Conservation (phyloP, 768 basidiomycete genomes). For the Russula virescens region DNA sequence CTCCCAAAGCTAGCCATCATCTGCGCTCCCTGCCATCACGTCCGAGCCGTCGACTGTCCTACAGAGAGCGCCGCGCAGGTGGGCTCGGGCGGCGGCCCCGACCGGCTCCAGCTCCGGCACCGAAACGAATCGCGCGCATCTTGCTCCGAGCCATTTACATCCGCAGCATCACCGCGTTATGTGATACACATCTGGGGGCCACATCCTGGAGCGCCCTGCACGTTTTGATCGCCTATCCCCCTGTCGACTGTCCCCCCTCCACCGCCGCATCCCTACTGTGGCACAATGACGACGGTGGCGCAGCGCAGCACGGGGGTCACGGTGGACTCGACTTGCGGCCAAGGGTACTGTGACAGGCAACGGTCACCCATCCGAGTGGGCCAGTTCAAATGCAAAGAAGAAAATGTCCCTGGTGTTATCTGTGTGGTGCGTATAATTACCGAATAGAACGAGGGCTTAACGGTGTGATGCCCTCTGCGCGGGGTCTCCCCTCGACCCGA, state of each 20-base stretch:
- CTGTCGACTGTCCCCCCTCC: not conserved
- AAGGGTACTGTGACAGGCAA: too few relatives aligned
- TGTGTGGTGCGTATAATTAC: not conserved
- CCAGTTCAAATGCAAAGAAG: not conserved
- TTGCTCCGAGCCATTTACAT: not conserved
- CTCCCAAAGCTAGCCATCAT: too few relatives aligned
- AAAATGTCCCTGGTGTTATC: conserved; percentile 14
- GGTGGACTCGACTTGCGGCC: too few relatives aligned
- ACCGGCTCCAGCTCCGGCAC: too few relatives aligned
- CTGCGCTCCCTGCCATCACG: not conserved
- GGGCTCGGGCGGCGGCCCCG: too few relatives aligned
- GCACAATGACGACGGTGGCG: not conserved
- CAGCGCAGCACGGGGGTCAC: too few relatives aligned
- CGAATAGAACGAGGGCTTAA: too few relatives aligned
- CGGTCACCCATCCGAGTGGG: not conserved
- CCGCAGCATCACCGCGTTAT: conserved; percentile 1
- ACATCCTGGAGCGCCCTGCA: not conserved
- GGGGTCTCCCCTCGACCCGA: conserved; percentile 11
- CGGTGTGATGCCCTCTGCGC: not conserved
- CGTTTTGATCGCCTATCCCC: not conserved
- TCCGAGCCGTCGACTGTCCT: not conserved
- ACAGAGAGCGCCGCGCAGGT: too few relatives aligned
- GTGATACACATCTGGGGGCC: conserved; percentile 5
- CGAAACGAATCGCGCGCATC: not conserved
- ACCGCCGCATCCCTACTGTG: too few relatives aligned